Evolutionary conservation across 176 grass and related monocot genomes (phyloP), one percentile per base, ranked within the genome.

Genomic region (Hsuehochloa calcarea): DNA sequence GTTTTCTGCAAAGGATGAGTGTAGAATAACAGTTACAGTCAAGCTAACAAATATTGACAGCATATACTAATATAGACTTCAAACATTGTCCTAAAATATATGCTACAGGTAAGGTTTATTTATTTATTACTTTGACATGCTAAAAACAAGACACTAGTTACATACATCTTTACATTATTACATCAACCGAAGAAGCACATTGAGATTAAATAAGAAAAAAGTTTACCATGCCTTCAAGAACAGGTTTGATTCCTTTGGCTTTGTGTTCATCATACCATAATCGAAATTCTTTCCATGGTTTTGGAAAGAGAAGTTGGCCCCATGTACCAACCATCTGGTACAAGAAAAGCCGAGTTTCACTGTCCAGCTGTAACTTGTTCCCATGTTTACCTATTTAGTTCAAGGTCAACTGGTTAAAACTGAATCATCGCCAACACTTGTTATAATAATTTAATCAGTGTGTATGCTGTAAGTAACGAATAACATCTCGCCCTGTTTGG

Each of bases 321-420:
- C 96, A 99, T 39, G 96, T 99, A 77, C 96, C 96, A 47, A 99
- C 96, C 91, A 99, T 92, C 81, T 99, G 96, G 84, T 99, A 99
- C 80, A 99, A 92, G 88, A 99, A 87, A 86, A 99, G 71, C n/a
- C 15, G 84, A 40, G 88, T 89, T 85, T 91, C 93, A 39, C 86
- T 82, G 46, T 90, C 84, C 90, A 96, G 69, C 76, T 92, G 69
- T 87, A 99, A 76, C 84, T 91, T 99, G 82, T 99, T 99, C 85
- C 96, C 93, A 89, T 92, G 91, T 80, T 96, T 96, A 89, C 96
- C 96, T 96, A 75, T 89, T 87, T 60, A 91, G 37, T 80, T 56
- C 31, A 72, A 86, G 9, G 49, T 40, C 80, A 80, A 69, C 38
- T 83, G 64, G 62, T 93, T 70, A 85, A 83, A 15, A 84, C 25